Base-by-base conservation (phyloP, 1,284 basidiomycete species). In the Irpex sp. region DNA sequence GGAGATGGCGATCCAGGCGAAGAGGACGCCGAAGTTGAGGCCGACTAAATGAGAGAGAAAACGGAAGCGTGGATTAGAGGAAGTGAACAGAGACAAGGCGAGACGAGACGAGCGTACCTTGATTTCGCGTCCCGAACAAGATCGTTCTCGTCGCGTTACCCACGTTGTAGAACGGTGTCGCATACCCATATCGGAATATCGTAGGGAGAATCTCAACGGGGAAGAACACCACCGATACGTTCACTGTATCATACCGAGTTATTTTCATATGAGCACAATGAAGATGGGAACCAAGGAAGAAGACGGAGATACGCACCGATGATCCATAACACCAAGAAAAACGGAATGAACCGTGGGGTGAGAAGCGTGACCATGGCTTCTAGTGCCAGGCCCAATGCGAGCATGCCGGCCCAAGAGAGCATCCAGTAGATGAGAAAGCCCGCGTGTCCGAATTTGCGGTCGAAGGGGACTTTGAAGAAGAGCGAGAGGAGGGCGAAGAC, bases 341-440 rank as follows among this genome's bases (percentile, higher is more conserved):
- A 81, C 0, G 86, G 80, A 34, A 87, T 75, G 63, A 83, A 86
- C 58, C 77, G 76, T 4, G 77, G 51, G 0, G 84, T 87, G 57
- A 89, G 68, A 19, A 89, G 60, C 0, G 83, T 85, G 58, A 88
- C 77, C 73, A 86, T 76, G 6, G 86, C 74, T 69, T 93, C 91
- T 4, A 91, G 75, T 0, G 86, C 85, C 15, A 90, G 74, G 1
- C 89, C 85, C 56, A 44, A 4, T 0, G 40, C 40, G 5, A 44
- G 40, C 40, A 44, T 89, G 13, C 79, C 84, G 57, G 84, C 67
- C 81, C 81, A 92, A 62, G 85, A 84, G 65, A 89, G 75, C 83
- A 90, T 88, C 87, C 89, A 92, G 77, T 89, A 91, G 21, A 92
- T 76, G 65, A 92, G 76, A 74, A 92, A 92, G 0, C 90, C 91